phyloP scores from a whole-genome alignment of 352 stramenopile species.

The Aphanomyces stellatus region DNA sequence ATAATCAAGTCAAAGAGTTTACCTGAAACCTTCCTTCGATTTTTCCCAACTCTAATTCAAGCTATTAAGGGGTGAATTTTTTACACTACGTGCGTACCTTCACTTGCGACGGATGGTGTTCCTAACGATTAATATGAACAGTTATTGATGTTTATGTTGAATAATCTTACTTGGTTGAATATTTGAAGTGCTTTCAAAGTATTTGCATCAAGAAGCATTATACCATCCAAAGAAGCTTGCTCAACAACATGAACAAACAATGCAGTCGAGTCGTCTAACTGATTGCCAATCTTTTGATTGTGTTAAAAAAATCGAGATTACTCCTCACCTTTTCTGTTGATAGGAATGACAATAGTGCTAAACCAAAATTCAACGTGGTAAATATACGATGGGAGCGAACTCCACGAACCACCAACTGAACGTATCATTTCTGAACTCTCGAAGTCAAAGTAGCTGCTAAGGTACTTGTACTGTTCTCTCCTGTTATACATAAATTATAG shows the following conservation, averaged over 20 bases:
- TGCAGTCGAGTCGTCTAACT: conserved; percentile 48
- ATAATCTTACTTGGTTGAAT: conserved; percentile 51
- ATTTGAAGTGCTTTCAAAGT: conserved; percentile 74
- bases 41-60: conserved; percentile 27
- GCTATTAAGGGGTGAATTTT: not conserved
- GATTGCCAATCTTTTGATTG: conserved; percentile 60
- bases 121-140: conserved; percentile 31
- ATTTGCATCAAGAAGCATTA: conserved; percentile 72
- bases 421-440: conserved; percentile 66
- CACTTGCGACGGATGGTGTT: conserved; percentile 65
- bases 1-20: not conserved
- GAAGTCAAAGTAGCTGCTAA: conserved; percentile 74
- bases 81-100: conserved; percentile 35
- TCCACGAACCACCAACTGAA: conserved; percentile 45
- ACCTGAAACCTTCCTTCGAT: conserved; percentile 83
- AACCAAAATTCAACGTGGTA: not conserved
- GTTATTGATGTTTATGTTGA: too few relatives aligned
- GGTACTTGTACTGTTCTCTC: conserved; percentile 49
- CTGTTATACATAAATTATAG: conserved; percentile 25
- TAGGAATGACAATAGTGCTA: conserved; percentile 63
- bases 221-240: conserved; percentile 54
- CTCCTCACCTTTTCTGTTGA: conserved; percentile 51
- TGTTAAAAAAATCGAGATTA: not conserved
- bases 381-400: not conserved
- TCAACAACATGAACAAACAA: conserved; percentile 55